A percentile compares a stretch with the other conserved stretches of the same genome.
These are phyloP conservation scores for Phialophora expanda DNA, from an alignment of 2,329 filamentous ascomycete species.

Conservation along the genomic window DNA sequence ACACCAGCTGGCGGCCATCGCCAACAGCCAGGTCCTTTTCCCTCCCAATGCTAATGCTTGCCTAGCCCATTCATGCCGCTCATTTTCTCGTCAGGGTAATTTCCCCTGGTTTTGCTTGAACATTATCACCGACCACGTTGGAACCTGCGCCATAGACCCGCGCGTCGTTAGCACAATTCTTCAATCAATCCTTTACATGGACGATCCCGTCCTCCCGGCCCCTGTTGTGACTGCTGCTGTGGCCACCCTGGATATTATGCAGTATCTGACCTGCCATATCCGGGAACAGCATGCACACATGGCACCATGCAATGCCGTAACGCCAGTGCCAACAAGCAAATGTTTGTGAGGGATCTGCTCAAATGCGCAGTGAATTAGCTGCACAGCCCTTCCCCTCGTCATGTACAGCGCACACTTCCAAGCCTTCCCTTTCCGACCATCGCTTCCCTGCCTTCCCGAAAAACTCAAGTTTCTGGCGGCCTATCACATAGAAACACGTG, in stretches of 20 bases:
- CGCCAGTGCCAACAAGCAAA: conserved; percentile 1
- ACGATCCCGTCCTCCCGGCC: background rate
- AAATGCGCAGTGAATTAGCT: background rate
- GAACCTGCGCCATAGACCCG: background rate
- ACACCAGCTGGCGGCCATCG: background rate
- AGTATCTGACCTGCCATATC: background rate
- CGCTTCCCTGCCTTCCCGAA: conserved; percentile 15
- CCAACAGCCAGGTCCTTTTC: conserved; percentile 1
- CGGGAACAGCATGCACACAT: conserved; percentile 5
- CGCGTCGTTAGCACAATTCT: background rate
- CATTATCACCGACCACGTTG: background rate
- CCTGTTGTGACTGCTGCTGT: background rate
- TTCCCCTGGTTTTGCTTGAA: background rate
- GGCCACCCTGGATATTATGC: background rate
- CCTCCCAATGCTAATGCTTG: conserved; percentile 7
- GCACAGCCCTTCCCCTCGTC: conserved; percentile 8
- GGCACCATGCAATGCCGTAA: conserved; percentile 3
- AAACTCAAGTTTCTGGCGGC: conserved; percentile 34
- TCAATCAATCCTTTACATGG: background rate
- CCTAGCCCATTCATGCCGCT: conserved; percentile 13
- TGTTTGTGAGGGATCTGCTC: background rate
- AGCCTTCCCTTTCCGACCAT: conserved; percentile 15
- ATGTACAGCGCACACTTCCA: conserved; percentile 19
- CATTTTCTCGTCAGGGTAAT: conserved; percentile 11
- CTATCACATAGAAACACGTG: conserved; percentile 52